Base-by-base conservation (phyloP, 2,329 filamentous ascomycete species). In the Rutstroemia sydowiana region DNA sequence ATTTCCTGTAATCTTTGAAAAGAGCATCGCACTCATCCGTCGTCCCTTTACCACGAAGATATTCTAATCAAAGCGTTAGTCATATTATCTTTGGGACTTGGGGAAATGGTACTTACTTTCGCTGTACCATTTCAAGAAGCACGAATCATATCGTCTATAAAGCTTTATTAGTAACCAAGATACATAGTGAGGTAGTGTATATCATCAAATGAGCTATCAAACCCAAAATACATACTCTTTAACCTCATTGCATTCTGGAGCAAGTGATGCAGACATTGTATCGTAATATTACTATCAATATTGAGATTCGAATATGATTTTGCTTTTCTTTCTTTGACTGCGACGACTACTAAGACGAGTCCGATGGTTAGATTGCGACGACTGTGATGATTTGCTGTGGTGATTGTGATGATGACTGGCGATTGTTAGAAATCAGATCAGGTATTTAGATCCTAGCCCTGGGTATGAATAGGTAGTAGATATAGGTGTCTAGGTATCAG, bases 101-200 rank as follows among this genome's bases (percentile, higher is more conserved):
- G 45, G 62, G 61, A 47, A 47, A 37, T 54, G 46, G 48, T 28
- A 70, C 85, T 54, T 76, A 96, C 93, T 97, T 72, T 98, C 93
- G 67, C 91, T 96, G 70, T 98, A 98, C 93, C 93, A 98, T 72
- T 95, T 97, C 58, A 98, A 74, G 68, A 98, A 98, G 73, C 93
- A 98, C 48, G 86, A 91, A 69, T 98, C 93, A 68, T 98, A 98
- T 63, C 85, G 88, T 68, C 91, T 96, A 56, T 26, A 26, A 26
- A 26, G 23, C 23, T 26, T 4, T 26, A 26, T 26, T 26, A 26
- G 23, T 26, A 13, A 23, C 7, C 13, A 13, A 32, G 30, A 7
- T 32, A 32, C 5, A 3, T 23, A 23, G 14, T 41, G 13, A 41
- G 37, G 11, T 41, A 9, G 14, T 23, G 18, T 20, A 21, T 48